phyloP scores from a whole-genome alignment of 257 asterid species.

The Sherardia arvensis region DNA sequence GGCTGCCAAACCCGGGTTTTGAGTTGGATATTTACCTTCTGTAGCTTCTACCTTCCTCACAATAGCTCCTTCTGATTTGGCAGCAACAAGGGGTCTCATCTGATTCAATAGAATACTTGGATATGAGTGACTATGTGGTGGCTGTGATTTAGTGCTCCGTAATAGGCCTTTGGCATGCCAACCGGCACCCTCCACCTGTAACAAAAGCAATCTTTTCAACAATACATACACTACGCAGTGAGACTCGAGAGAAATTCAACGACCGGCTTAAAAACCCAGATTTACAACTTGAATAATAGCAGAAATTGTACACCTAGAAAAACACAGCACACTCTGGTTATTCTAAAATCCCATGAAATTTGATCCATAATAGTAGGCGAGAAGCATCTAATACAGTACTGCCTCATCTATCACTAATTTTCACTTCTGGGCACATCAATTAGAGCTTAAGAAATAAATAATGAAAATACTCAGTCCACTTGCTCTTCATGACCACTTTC shows the following conservation, averaged over 20 bases:
- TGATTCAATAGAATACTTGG: conserved; percentile 38
- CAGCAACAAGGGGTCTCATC: conserved; percentile 29
- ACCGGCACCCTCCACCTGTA: conserved; percentile 35
- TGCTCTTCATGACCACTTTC: neutral
- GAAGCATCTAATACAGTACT: neutral
- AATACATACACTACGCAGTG: conserved; percentile 7
- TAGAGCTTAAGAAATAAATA: no score
- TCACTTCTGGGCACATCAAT: neutral
- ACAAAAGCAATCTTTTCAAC: conserved; percentile 12
- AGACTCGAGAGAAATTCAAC: neutral
- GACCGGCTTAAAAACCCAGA: neutral
- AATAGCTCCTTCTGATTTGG: conserved; percentile 70
- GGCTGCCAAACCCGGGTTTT: conserved; percentile 17
- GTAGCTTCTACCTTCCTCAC: conserved; percentile 25
- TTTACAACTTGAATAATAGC: no score
- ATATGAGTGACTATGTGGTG: conserved; percentile 52
- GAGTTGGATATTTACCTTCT: conserved; percentile 16
- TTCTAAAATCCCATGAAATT: neutral
- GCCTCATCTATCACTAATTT: neutral
- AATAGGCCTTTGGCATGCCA: conserved; percentile 27
- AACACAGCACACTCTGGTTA: neutral
- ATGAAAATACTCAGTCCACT: neutral
- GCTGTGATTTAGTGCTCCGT: conserved; percentile 18
- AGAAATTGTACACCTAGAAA: no score
- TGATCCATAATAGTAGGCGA: neutral